A percentile compares a stretch with the other conserved stretches of the same genome.
These are phyloP conservation scores for Suillus hirtellus DNA, from an alignment of 768 basidiomycete genomes.

Conservation along the genomic window DNA sequence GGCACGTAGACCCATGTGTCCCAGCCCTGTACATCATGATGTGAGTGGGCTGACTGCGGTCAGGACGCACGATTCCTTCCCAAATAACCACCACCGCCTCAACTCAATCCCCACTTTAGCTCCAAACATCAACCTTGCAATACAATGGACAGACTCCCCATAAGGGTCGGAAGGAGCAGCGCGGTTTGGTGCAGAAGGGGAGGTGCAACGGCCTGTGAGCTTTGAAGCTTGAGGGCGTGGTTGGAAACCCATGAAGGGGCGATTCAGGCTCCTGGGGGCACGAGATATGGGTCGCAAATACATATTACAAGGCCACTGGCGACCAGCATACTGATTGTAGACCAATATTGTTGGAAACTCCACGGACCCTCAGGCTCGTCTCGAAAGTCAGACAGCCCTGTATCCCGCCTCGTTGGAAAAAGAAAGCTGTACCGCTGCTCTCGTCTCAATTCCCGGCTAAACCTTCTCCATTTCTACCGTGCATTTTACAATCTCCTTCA, in stretches of 20 bases:
- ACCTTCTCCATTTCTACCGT: slow-evolving; percentile 13
- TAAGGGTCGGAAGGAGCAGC: background rate
- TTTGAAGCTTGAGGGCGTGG: background rate
- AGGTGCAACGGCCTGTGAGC: background rate
- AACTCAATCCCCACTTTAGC: background rate
- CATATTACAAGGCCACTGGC: background rate
- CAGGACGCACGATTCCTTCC: slow-evolving; percentile 6
- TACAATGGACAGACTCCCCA: background rate
- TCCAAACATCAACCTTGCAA: background rate
- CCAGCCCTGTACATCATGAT: no score
- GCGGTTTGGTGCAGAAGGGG: background rate
- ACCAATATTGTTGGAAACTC: background rate
- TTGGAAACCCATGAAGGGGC: background rate
- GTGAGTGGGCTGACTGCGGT: slow-evolving; percentile 11
- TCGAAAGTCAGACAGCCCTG: background rate
- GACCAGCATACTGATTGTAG: background rate
- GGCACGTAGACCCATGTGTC: no score
- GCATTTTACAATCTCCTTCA: slow-evolving; percentile 26
- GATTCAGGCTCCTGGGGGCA: background rate
- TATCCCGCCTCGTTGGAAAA: background rate
- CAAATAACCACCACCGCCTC: background rate
- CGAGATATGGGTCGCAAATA: background rate
- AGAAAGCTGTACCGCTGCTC: background rate
- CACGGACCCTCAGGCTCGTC: background rate
- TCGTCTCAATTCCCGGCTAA: background rate